Evolutionary conservation across 2,329 filamentous ascomycete genomes (phyloP).

Genomic region (Epichloe glyceriae): DNA sequence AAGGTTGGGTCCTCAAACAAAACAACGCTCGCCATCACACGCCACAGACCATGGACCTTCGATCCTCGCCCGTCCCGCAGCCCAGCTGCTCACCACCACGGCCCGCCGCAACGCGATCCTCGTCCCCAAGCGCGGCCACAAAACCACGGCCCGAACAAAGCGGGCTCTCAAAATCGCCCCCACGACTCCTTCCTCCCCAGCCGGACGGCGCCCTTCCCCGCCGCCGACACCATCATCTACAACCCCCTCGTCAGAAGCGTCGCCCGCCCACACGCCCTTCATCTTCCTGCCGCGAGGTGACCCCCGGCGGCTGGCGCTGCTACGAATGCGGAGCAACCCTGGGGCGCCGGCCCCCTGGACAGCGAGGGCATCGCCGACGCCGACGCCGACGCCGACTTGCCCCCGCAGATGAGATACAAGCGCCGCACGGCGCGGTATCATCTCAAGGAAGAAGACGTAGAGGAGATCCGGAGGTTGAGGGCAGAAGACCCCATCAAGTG

Average conservation of each 20-base stretch:
- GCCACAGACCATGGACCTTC: slow-evolving; percentile 21
- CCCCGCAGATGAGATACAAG: slow-evolving; percentile 22
- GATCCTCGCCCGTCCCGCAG: slow-evolving; percentile 22
- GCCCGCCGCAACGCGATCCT: slow-evolving; percentile 12
- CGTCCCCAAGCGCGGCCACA: slow-evolving; percentile 28
- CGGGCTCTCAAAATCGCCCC: slow-evolving; percentile 43
- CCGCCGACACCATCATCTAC: slow-evolving; percentile 35
- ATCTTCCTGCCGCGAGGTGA: slow-evolving; percentile 49
- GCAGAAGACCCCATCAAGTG: slow-evolving; percentile 39
- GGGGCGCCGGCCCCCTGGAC: slow-evolving; percentile 11
- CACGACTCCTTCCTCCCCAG: slow-evolving; percentile 45
- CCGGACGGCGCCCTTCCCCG: slow-evolving; percentile 17
- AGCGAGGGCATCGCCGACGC: slow-evolving; percentile 6
- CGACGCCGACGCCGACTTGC: slow-evolving; percentile 14
- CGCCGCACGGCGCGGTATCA: slow-evolving; percentile 32
- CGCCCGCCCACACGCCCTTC: slow-evolving; percentile 53
- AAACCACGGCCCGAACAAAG: slow-evolving; percentile 41
- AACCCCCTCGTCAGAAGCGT: slow-evolving; percentile 41
- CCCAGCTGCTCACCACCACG: slow-evolving; percentile 18
- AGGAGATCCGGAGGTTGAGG: slow-evolving; percentile 46
- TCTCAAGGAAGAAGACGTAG: slow-evolving; percentile 41
- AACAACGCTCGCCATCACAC: background rate
- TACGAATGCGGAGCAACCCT: slow-evolving; percentile 27
- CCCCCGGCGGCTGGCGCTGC: slow-evolving; percentile 37
- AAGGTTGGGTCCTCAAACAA: background rate